Evolutionary conservation across 805 yeast genomes (phyloP), one percentile per base, ranked within the genome.

Genomic region (Candida insectorum): DNA sequence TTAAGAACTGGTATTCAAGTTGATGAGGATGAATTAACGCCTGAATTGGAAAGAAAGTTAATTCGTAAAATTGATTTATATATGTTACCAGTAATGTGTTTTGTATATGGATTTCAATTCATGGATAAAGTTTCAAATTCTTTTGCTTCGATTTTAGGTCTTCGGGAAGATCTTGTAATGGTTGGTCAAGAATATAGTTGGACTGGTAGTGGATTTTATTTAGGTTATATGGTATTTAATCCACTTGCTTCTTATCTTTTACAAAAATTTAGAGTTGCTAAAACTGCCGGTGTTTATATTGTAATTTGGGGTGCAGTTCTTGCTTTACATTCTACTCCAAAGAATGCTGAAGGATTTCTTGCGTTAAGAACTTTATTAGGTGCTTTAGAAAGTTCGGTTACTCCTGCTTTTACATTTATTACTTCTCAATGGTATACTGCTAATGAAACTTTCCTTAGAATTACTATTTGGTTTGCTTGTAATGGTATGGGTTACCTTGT

Each of bases 271-370:
- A 82, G 81, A 3, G 64, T 81, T 41, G 69, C 78, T 4, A 76
- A 73, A 43, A 56, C 76, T 4, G 62, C 72, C 3, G 60, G 75
- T 7, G 40, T 54, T 1, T 69, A 71, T 39, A 69, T 81, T 24
- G 47, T 77, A n/a, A 26, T 73, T 0, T 82, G 89, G 88, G 87
- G 87, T 15, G 36, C 46, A 52, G 52, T 77, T n/a, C 54, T 78
- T 22, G 62, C 73, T 23, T 58, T 75, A n/a, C 76, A 73, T 40
- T 69, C 82, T 1, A 73, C 69, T 2, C 70, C 79, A 2, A 18
- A 30, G 7, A 52, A 64, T 2, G 62, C 58, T 38, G 60, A 62
- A 11, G 68, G 69, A 3, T 60, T 62, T 18, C 56, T 63, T 51
- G 65, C 52, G 25, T 60, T 58, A 41, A 53, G 62, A 49, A 56